Evolutionary conservation across 345 rosid species (phyloP).

Genomic region (Euphorbia peplus): DNA sequence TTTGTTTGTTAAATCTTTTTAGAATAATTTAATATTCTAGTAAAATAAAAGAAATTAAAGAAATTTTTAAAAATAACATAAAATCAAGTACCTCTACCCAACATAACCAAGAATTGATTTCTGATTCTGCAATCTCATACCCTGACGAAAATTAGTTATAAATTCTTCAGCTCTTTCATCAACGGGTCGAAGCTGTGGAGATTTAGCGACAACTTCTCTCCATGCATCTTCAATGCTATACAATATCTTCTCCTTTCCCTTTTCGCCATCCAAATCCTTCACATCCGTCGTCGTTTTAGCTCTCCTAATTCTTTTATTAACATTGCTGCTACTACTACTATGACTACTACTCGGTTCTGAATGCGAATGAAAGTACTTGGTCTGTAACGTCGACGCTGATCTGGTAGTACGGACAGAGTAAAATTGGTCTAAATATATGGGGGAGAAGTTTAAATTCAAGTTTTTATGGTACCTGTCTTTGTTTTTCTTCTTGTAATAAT

Average conservation of each 20-base stretch:
- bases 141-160: constrained; percentile 57
- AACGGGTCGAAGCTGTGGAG: constrained; percentile 73
- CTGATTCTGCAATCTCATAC: constrained; percentile 62
- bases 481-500: constrained; percentile 16
- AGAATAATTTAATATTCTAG: too few relatives aligned
- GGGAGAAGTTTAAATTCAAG: constrained; percentile 23
- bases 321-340: too few relatives aligned
- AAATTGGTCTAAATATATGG: constrained; percentile 47
- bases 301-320: constrained; percentile 2
- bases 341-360: constrained; percentile 32
- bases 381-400: constrained; percentile 9
- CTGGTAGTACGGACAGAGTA: constrained; percentile 20
- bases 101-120: constrained; percentile 60
- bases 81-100: constrained; percentile 49
- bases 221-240: constrained; percentile 73
- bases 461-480: constrained; percentile 14
- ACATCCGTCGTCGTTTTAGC: constrained; percentile 27
- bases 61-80: too few relatives aligned
- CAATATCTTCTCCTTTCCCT: constrained; percentile 13
- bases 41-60: too few relatives aligned
- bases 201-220: constrained; percentile 65
- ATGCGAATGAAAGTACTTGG: constrained; percentile 9
- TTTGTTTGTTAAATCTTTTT: too few relatives aligned
- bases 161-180: constrained; percentile 89
- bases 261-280: constrained; percentile 7